Evolutionary conservation across 495 filamentous ascomycete genomes (phyloP).

Genomic region (Oidiodendron maius): DNA sequence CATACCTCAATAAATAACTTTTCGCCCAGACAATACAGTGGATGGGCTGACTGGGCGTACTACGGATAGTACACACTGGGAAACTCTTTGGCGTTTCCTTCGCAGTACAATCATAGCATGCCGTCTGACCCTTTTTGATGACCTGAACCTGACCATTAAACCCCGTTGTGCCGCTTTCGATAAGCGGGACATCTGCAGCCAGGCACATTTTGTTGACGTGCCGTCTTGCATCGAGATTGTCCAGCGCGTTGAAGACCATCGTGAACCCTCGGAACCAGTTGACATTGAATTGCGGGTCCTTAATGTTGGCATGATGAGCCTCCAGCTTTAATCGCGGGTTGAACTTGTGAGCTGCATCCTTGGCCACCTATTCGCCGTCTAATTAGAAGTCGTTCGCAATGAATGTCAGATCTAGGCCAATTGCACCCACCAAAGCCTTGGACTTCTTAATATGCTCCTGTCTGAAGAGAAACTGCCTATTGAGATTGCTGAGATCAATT

Average conservation of each 20-base stretch:
- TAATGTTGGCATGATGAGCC: constrained; percentile 93
- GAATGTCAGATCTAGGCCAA: neutral
- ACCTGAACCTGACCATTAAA: constrained; percentile 98
- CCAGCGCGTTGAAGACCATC: constrained; percentile 93
- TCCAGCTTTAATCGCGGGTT: constrained; percentile 85
- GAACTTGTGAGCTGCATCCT: constrained; percentile 85
- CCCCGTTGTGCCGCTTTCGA: constrained; percentile 95
- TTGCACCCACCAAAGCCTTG: constrained; percentile 74
- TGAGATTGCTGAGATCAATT: constrained; percentile 95
- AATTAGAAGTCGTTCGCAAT: no score
- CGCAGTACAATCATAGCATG: constrained; percentile 91
- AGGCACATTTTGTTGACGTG: constrained; percentile 99
- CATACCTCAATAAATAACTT: constrained; percentile 82
- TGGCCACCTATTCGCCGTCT: constrained; percentile 73
- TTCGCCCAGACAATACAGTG: constrained; percentile 99
- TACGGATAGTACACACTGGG: constrained; percentile 94
- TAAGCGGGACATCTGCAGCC: constrained; percentile 80
- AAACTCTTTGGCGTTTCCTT: constrained; percentile 88
- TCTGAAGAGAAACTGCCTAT: constrained; percentile 95
- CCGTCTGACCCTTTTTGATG: constrained; percentile 88
- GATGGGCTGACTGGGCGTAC: constrained; percentile 89
- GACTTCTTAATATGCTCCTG: constrained; percentile 97
- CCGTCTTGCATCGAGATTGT: constrained; percentile 89
- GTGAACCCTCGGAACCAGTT: constrained; percentile 82
- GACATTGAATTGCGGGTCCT: constrained; percentile 84